Base-by-base conservation (phyloP, 306 rosid genomes). In the Benincasa hispida region DNA sequence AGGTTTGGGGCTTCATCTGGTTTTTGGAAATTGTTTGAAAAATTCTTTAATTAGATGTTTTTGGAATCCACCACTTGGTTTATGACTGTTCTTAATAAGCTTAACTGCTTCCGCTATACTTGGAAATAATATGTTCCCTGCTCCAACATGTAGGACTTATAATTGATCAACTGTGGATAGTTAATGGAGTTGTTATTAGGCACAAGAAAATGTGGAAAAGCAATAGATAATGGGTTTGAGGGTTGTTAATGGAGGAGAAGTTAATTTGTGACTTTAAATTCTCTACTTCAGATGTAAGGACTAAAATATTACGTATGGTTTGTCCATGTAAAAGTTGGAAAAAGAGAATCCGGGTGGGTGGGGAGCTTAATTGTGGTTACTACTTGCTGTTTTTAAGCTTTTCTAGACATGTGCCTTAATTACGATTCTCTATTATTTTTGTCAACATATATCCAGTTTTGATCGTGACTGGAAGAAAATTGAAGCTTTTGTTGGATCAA, bases 391-490 rank as follows among this genome's bases (percentile, higher is more conserved):
- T 69, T 39, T 42, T 34, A 12, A 13, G 57, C 68, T 34, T 22
- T 60, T 2, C 5, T 62, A 66, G 27, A 12, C 67, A 27, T 28
- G 6, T 53, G 8, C 28, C 28, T 12, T 8, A 41, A 35, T 48
- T 22, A 15, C 10, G 50, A 25, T 22, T n/a, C 24, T 47, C 37
- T 37, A 27, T 65, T 50, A 21, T 58, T 68, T 35, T 65, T 73
- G 74, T 74, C 77, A 42, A 13, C 72, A 73, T 45, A 17, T 72
- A 39, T 82, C 51, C 86, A 94, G 99, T 34, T 94, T 94, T 88
- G 99, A 94, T 77, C 99, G 97, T 34, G 99, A 94, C 81, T 94
- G 99, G 99, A 94, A 94, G 86, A 94, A 94, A 86, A 94, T 94
- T 83, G 99, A 94, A 89, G 97, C 99, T 28, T 94, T 92, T 87